phyloP scores from a whole-genome alignment of 257 asterid genomes.

The Asclepias syriaca region DNA sequence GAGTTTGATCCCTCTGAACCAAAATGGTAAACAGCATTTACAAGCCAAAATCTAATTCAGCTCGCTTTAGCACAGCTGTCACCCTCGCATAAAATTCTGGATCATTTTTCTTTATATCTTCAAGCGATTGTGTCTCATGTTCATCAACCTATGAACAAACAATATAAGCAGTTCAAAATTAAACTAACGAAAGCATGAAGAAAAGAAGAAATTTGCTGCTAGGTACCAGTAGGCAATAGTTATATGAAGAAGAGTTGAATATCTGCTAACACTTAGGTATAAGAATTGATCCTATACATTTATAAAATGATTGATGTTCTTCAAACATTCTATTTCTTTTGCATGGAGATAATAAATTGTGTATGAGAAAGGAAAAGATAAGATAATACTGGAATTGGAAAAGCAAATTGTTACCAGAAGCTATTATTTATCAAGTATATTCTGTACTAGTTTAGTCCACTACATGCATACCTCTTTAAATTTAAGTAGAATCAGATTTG shows the following conservation, averaged over 20 bases:
- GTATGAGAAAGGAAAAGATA: not conserved
- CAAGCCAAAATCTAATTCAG: slow-evolving; percentile 63
- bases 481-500: slow-evolving; percentile 79
- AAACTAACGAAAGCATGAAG: not conserved
- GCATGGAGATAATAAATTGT: not conserved
- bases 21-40: slow-evolving; percentile 9
- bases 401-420: slow-evolving; percentile 2
- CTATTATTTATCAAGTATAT: not conserved
- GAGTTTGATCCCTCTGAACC: not conserved
- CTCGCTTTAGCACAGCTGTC: slow-evolving; percentile 70
- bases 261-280: not conserved
- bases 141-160: slow-evolving; percentile 65
- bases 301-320: not conserved
- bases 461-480: slow-evolving; percentile 66
- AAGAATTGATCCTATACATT: not conserved
- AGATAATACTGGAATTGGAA: not conserved
- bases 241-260: not conserved
- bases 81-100: slow-evolving; percentile 67
- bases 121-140: slow-evolving; percentile 77
- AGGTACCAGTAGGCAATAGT: not conserved
- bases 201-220: not conserved
- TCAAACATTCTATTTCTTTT: not conserved
- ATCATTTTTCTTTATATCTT: slow-evolving; percentile 61
- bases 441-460: not conserved
- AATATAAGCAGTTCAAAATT: not conserved